Evolutionary conservation across 2,329 filamentous ascomycete genomes (phyloP).

Genomic region (Apiospora hydei): DNA sequence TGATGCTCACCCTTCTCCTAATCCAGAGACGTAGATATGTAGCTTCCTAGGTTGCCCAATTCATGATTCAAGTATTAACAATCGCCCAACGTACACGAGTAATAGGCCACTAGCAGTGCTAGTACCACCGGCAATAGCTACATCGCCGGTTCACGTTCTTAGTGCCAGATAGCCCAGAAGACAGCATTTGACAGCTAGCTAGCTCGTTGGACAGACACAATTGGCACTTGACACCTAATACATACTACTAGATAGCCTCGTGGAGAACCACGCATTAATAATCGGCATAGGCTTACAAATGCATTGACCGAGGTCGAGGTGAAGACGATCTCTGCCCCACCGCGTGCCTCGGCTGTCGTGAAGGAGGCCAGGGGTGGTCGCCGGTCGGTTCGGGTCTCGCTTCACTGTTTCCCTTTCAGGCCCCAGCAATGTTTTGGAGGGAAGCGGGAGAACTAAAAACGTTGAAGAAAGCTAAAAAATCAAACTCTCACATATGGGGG

Average conservation of each 20-base stretch:
- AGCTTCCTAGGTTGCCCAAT: background rate
- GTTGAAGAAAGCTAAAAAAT: background rate
- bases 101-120: background rate
- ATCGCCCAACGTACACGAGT: background rate
- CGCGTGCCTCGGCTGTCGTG: slow-evolving; percentile 10
- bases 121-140: background rate
- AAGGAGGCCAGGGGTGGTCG: background rate
- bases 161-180: background rate
- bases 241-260: background rate
- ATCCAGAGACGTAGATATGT: background rate
- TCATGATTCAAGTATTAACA: background rate
- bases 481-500: background rate
- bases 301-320: slow-evolving; percentile 11
- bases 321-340: slow-evolving; percentile 14
- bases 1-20: too few relatives aligned
- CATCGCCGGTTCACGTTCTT: background rate
- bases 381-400: background rate
- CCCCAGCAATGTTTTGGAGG: background rate
- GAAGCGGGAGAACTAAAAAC: background rate
- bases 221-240: too few relatives aligned
- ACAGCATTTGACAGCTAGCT: background rate
- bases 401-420: background rate
- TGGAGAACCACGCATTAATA: background rate
- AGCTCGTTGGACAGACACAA: background rate
- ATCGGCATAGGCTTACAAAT: slow-evolving; percentile 9